These are phyloP conservation scores for Ammopiptanthus mongolicus DNA, from an alignment of 306 rosid species.

Conservation along the genomic window DNA sequence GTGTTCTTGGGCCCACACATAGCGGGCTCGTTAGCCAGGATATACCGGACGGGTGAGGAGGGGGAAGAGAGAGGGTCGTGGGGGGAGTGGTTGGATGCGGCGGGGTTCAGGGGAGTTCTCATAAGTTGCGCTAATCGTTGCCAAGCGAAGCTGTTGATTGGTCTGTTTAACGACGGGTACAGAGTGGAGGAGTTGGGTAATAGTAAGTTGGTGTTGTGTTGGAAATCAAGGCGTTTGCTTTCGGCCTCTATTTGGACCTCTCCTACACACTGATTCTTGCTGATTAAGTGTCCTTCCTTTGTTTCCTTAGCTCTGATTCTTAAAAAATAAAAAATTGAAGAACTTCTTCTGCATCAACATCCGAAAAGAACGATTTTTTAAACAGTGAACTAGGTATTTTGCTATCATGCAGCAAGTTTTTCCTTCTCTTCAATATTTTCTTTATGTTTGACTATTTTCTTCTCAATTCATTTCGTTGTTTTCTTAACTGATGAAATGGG, in stretches of 20 bases:
- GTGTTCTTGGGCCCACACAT: constrained; percentile 75
- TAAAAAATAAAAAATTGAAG: neutral
- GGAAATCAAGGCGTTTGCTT: constrained; percentile 81
- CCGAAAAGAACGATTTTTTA: neutral
- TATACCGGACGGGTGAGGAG: constrained; percentile 22
- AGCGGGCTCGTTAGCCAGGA: constrained; percentile 36
- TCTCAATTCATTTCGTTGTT: neutral
- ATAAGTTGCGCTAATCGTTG: constrained; percentile 64
- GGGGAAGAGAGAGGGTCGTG: constrained; percentile 32
- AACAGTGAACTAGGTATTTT: neutral
- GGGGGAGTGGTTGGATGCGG: constrained; percentile 52
- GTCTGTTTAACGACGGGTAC: constrained; percentile 76
- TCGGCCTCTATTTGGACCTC: constrained; percentile 69
- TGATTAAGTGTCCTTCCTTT: neutral
- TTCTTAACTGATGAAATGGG: neutral
- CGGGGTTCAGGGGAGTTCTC: constrained; percentile 38
- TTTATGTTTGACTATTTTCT: neutral
- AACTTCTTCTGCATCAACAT: neutral
- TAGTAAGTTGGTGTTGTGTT: constrained; percentile 61
- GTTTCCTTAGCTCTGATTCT: neutral
- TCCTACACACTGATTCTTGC: neutral
- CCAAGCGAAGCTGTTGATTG: constrained; percentile 68
- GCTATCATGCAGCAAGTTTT: neutral
- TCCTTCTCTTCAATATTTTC: neutral
- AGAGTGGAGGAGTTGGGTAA: constrained; percentile 52